Base-by-base conservation (phyloP, 805 yeast species). In the Lachancea nothofagi region DNA sequence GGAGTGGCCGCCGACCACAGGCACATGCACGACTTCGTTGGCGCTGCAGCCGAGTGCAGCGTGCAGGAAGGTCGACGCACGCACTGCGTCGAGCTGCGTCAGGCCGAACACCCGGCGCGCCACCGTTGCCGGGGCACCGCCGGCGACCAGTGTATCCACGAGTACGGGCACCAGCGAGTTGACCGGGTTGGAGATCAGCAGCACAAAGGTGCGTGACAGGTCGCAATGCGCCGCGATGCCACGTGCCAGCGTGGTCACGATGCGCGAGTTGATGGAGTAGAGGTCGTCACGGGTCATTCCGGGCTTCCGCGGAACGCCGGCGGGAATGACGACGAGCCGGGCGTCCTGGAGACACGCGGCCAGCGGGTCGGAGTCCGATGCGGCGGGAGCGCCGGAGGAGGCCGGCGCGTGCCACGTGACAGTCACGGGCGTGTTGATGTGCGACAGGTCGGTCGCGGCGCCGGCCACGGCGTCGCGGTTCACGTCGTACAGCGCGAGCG, bases 221-320 rank as follows among this genome's bases (percentile, higher is more conserved):
- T 58, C 62, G 41, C 85, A 77, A 59, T 60, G 53, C 48, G 69
- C 69, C 35, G 94, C 93, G 53, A 87, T 78, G 10, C 85, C 86
- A 49, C 75, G 75, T 27, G 90, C 83, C 45, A 88, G 69, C 45
- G 75, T 78, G 48, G 75, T 74, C 46, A 88, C 81, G 59, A 88
- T 88, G 25, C 81, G 77, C 6, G 94, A 93, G 58, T 85, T 85
- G 65, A 83, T 82, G 64, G 76, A 75, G 74, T 85, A 84, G 59
- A 85, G 73, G 55, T 85, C 95, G 61, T 84, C 95, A 66, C 95
- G 79, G 44, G 94, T 83, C 95, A 85, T 85, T 42, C 95, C 95
- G 29, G 95, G 95, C 69, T 86, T 86, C 70, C 95, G 80, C 56
- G 95, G 95, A 29, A 85, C 81, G 46, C 95, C 95, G 25, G 95